These are phyloP conservation scores for Pseudotsuga menziesii DNA, from an alignment of 75 land plant species.

Conservation along the genomic window DNA sequence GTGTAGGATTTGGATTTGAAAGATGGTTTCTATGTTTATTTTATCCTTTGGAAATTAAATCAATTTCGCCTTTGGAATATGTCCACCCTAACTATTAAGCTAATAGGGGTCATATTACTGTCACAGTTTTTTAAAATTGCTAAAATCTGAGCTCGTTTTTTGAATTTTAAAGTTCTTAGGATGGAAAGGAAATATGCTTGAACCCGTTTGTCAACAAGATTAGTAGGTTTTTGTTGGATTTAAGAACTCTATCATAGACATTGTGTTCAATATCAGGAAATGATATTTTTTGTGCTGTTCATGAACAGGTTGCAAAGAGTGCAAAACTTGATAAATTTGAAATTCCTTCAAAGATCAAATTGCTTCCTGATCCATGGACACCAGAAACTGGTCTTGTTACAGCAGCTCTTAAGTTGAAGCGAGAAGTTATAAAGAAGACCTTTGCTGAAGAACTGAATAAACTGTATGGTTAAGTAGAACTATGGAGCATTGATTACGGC, in stretches of 20 bases:
- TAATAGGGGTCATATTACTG: too few species aligned
- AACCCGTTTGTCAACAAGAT: neutral
- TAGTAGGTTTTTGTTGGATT: neutral
- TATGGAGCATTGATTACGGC: neutral
- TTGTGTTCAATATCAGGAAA: neutral
- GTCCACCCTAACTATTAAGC: too few species aligned
- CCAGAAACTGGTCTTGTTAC: constrained; percentile 78
- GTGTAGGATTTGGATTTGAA: too few species aligned
- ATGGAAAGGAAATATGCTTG: neutral
- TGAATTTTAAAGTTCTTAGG: too few species aligned
- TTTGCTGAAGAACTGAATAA: constrained; percentile 61
- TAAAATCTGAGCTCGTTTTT: too few species aligned
- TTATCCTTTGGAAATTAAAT: too few species aligned
- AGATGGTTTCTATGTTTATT: too few species aligned
- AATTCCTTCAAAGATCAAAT: constrained; percentile 70
- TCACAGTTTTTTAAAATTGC: too few species aligned
- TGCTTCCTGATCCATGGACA: constrained; percentile 76
- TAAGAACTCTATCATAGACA: neutral
- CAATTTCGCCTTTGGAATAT: too few species aligned
- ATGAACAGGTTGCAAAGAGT: constrained; percentile 49
- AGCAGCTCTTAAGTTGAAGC: constrained; percentile 76
- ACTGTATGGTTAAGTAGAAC: constrained; percentile 30
- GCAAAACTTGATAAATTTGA: constrained; percentile 72
- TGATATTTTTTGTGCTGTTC: neutral
- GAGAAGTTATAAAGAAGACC: constrained; percentile 64